Percentiles rank a stretch among this genome's conserved stretches.
These are phyloP conservation scores for Thymus mandschuricus DNA, from an alignment of 257 asterid species.

Conservation along the genomic window DNA sequence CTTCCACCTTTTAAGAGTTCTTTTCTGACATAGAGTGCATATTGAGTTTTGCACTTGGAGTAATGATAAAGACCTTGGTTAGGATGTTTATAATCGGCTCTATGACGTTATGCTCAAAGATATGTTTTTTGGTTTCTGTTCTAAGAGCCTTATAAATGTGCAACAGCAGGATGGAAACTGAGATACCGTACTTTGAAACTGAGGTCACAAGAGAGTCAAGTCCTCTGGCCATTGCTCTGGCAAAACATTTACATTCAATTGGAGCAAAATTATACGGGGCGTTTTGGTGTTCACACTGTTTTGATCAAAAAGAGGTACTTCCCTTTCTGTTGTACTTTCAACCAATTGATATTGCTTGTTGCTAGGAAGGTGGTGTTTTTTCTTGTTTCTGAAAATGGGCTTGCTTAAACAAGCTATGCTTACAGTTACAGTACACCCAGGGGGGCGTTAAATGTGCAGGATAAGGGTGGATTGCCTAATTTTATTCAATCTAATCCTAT, in stretches of 20 bases:
- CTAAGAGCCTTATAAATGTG: conserved; percentile 28
- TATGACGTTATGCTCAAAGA: conserved; percentile 28
- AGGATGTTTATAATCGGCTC: conserved; percentile 14
- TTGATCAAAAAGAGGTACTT: conserved; percentile 87
- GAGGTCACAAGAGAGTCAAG: conserved; percentile 67
- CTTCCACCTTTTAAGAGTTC: conserved; percentile 21
- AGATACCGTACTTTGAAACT: conserved; percentile 70
- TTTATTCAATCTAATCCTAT: too few species aligned
- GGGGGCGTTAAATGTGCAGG: too few species aligned
- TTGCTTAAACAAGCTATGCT: neutral
- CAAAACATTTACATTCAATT: conserved; percentile 69
- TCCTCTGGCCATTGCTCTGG: conserved; percentile 86
- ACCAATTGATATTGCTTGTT: conserved; percentile 3
- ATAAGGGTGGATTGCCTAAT: too few species aligned
- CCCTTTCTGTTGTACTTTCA: conserved; percentile 18
- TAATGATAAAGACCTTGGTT: neutral
- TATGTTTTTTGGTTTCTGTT: neutral
- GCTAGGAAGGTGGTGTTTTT: neutral
- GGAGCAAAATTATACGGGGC: conserved; percentile 97
- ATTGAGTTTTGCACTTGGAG: conserved; percentile 3
- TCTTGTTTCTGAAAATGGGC: neutral
- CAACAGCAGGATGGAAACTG: conserved; percentile 59
- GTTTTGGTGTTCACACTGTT: conserved; percentile 98
- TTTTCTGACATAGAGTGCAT: conserved; percentile 1
- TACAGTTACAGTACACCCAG: too few species aligned